A percentile compares a stretch with the other conserved stretches of the same genome.
These are phyloP conservation scores for Mortierella sp. DNA, from an alignment of 371 early-diverging fungal species.

Conservation along the genomic window DNA sequence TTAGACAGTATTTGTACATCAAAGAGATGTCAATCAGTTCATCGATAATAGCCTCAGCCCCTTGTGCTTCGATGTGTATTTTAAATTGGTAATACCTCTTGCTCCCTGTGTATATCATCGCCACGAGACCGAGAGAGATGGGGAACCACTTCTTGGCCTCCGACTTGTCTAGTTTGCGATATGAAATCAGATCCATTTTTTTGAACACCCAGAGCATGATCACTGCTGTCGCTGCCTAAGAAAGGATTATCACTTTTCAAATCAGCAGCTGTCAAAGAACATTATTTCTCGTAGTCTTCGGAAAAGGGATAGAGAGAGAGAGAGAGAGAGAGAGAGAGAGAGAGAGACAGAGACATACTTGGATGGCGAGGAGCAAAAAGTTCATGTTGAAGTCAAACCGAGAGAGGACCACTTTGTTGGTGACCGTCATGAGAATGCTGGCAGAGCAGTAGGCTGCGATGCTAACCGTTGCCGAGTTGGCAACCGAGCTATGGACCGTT, in stretches of 20 bases:
- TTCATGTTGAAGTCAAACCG: constrained; percentile 89
- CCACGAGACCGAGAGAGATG: constrained; percentile 86
- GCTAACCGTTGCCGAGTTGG: constrained; percentile 51
- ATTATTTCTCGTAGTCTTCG: too few species aligned
- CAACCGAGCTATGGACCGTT: constrained; percentile 14
- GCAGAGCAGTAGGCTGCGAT: constrained; percentile 91
- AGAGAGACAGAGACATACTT: constrained; percentile 75
- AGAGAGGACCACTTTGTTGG: constrained; percentile 95
- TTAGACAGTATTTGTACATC: too few species aligned
- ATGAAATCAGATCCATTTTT: constrained; percentile 72
- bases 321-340: too few species aligned
- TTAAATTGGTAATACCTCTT: constrained; percentile 64
- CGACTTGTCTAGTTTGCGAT: constrained; percentile 67
- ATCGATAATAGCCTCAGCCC: too few species aligned
- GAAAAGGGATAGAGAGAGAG: too few species aligned
- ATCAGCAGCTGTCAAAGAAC: too few species aligned
- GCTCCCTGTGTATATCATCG: constrained; percentile 99
- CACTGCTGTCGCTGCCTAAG: constrained; percentile 20
- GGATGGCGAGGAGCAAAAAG: constrained; percentile 89
- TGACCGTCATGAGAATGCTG: constrained; percentile 96
- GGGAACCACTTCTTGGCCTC: constrained; percentile 90
- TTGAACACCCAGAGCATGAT: constrained; percentile 59
- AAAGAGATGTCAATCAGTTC: too few species aligned
- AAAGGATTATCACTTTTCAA: too few species aligned
- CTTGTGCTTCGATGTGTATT: too few species aligned